Conservation (phyloP, 805 yeast species). For the Monosporozyma servazzii region DNA sequence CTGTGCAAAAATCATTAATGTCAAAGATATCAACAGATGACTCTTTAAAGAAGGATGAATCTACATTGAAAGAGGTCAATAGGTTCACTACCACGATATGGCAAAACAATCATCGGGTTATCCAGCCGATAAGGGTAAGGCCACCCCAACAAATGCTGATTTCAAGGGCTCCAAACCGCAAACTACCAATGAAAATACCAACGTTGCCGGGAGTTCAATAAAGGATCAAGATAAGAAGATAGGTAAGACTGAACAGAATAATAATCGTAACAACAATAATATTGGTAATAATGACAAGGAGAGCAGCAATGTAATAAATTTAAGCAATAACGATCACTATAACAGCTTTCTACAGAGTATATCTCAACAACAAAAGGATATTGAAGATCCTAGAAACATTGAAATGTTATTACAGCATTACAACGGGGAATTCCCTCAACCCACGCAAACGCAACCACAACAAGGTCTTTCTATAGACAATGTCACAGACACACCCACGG, state of each 20-base stretch:
- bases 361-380: slow-evolving; percentile 11
- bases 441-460: background rate
- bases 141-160: background rate
- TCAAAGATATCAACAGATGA: background rate
- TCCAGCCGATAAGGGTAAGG: background rate
- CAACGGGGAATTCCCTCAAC: background rate
- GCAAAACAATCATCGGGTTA: background rate
- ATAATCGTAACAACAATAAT: background rate
- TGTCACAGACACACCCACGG: background rate
- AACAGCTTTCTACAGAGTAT: slow-evolving; percentile 19
- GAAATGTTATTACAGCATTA: background rate
- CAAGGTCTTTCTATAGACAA: background rate
- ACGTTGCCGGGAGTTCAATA: background rate
- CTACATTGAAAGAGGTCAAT: background rate
- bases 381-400: background rate
- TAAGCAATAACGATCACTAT: slow-evolving; percentile 17
- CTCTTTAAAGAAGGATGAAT: background rate
- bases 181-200: background rate
- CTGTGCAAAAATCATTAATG: background rate
- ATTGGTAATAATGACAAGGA: background rate
- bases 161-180: background rate
- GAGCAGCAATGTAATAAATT: background rate
- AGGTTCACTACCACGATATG: background rate
- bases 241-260: background rate
- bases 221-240: background rate